Evolutionary conservation across 345 rosid genomes (phyloP).

Genomic region (Zanthoxylum bungeanum): DNA sequence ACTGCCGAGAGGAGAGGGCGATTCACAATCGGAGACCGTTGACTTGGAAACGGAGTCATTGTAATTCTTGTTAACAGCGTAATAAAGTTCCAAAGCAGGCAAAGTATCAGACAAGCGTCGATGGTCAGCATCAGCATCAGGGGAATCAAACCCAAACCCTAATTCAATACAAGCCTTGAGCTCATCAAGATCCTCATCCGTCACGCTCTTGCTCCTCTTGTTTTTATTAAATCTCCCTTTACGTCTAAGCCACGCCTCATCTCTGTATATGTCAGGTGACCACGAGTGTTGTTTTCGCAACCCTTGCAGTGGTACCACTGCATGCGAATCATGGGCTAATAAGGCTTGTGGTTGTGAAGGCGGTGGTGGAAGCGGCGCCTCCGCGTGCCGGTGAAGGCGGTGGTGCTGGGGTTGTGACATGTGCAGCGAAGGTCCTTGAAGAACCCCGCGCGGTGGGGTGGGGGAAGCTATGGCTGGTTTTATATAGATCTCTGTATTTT

Average conservation of each 20-base stretch:
- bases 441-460: slow-evolving; percentile 31
- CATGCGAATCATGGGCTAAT: too few relatives aligned
- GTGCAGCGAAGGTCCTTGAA: slow-evolving; percentile 31
- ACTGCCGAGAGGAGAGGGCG: slow-evolving; percentile 49
- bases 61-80: slow-evolving; percentile 71
- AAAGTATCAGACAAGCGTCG: slow-evolving; percentile 71
- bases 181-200: slow-evolving; percentile 89
- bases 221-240: slow-evolving; percentile 46
- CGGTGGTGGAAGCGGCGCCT: neutral
- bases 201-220: slow-evolving; percentile 69
- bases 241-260: slow-evolving; percentile 83
- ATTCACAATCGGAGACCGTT: slow-evolving; percentile 45
- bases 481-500: neutral
- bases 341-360: slow-evolving; percentile 10
- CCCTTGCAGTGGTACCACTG: slow-evolving; percentile 15
- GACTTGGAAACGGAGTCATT: slow-evolving; percentile 50
- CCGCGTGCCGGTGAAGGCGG: slow-evolving; percentile 3
- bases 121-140: slow-evolving; percentile 45
- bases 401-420: slow-evolving; percentile 11
- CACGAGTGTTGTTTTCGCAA: slow-evolving; percentile 75
- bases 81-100: slow-evolving; percentile 80
- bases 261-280: slow-evolving; percentile 85
- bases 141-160: slow-evolving; percentile 80
- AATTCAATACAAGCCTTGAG: slow-evolving; percentile 86
- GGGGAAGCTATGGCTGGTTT: slow-evolving; percentile 39